Base-by-base conservation (phyloP, 768 basidiomycete species). In the Boletus rubropictus region DNA sequence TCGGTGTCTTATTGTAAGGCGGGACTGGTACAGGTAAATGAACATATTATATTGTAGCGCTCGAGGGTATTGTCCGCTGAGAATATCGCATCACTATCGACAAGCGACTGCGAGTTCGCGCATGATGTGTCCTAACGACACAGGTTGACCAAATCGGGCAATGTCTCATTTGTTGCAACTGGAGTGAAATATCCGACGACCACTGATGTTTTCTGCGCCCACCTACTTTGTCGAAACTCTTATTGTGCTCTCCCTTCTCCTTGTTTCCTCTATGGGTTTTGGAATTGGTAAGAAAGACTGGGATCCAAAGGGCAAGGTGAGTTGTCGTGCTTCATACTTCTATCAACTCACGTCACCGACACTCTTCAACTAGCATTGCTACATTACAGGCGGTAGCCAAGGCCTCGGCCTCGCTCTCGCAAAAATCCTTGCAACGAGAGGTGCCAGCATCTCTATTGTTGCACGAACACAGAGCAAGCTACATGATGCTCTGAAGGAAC, bases 401-500 rank as follows among this genome's bases (percentile, higher is more conserved):
- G 92, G 92, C 1, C 78, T 93, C 0, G 92, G 92, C 1, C 74
- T 90, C 2, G 76, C 81, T 0, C 69, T 94, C 7, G 86, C 90
- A 1, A 72, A 76, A 24, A 68, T 84, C 14, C 73, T 95, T 2
- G 77, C 78, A 12, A 68, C 71, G 50, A 72, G 72, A 49, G 92
- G 93, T 0, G 89, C 91, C 0, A 75, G 89, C 52, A 83, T 31
- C 5, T 31, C 29, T 5, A 31, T 31, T 5, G 29, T 31, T 12
- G 29, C 90, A 7, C 75, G 90, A 10, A 81, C 84, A 42, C 73
- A 84, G 56, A 71, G 70, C 37, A 81, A 77, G 49, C 67, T 93
- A 10, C 74, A 80, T 44, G 69, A 66, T 14, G 86, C 89, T 0
- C 57, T 87, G 20, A 68, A 64, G 27, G 68, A 75, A 36, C 63